Base-by-base conservation (phyloP, 2,329 filamentous ascomycete genomes). In the Ceratocystis eucalypticola region DNA sequence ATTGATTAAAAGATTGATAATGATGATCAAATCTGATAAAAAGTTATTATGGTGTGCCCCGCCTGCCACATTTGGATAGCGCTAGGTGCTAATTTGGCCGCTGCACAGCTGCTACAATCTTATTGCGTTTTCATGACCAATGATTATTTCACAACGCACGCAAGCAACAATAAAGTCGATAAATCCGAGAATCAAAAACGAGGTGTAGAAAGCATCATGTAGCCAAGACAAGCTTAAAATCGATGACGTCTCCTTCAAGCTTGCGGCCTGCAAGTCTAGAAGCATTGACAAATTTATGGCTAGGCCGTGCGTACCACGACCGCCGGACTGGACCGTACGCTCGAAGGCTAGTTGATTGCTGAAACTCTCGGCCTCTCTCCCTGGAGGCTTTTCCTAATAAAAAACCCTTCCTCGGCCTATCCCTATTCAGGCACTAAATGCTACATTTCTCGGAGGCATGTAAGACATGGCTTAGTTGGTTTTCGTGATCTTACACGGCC, bases 1-100 rank as follows among this genome's bases (percentile, higher is more conserved):
- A 28, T 62, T 62, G 41, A 65, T 62, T 28, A 65, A 64, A 41
- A 46, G 50, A 61, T 65, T 44, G 61, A 63, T 63, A 46, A 63
- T 1, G 41, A 7, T 17, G 5, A 59, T 37, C 4, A 37, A 33
- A 33, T 30, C 25, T 17, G 61, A 28, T 63, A 63, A 50, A 50
- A 41, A 33, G 22, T 46, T 28, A 46, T 1, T 59, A 25, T 20
- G 10, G 25, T 15, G n/a, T 25, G 44, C 25, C 15, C 41, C 10
- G 15, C 61, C 44, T 46, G n/a, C 61, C 44, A 15, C 4, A 48
- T 63, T 7, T 17, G 30, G 22, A 8, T 63, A 12, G n/a, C 15
- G 10, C 22, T 50, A 20, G 5, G 61, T 48, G 17, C 30, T 10
- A 63, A 50, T 59, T 37, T 37, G 28, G 55, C 2, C 33, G 5